These are phyloP conservation scores for Moesziomyces antarcticus DNA, from an alignment of 1,284 basidiomycete species.

Conservation along the genomic window DNA sequence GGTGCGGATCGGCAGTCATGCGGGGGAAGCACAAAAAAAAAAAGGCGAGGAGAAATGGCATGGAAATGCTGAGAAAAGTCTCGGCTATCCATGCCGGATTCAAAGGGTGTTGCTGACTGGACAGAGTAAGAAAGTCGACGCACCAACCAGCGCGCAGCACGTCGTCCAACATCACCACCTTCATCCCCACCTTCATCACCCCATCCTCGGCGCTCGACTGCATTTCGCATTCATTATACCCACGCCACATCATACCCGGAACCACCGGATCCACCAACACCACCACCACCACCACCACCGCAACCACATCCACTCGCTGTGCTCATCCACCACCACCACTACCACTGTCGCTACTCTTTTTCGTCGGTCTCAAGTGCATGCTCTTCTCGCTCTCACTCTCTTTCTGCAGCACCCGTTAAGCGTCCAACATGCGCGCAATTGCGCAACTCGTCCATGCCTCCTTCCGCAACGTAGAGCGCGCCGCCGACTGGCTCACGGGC, in stretches of 20 bases:
- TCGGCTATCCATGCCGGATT: background rate
- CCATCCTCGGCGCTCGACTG: background rate
- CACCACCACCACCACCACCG: background rate
- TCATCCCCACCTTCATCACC: background rate
- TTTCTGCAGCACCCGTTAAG: background rate
- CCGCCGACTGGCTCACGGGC: conserved; percentile 83
- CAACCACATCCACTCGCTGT: no score
- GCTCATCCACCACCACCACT: no score
- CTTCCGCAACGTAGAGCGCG: conserved; percentile 82
- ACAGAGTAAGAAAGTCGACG: no score
- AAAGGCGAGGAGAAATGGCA: no score
- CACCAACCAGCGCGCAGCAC: background rate
- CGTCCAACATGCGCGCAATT: conserved; percentile 53
- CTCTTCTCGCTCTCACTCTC: background rate
- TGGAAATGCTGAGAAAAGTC: background rate
- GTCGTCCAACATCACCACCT: background rate
- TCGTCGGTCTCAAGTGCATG: background rate
- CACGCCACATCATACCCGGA: background rate
- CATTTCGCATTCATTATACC: no score
- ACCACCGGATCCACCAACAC: background rate
- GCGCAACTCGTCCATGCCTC: conserved; percentile 78
- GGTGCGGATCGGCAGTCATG: no score
- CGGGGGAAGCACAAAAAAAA: no score
- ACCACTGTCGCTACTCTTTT: background rate
- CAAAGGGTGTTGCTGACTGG: no score